Base-by-base conservation (phyloP, 2,329 filamentous ascomycete species). In the Cladophialophora chaetospira region DNA sequence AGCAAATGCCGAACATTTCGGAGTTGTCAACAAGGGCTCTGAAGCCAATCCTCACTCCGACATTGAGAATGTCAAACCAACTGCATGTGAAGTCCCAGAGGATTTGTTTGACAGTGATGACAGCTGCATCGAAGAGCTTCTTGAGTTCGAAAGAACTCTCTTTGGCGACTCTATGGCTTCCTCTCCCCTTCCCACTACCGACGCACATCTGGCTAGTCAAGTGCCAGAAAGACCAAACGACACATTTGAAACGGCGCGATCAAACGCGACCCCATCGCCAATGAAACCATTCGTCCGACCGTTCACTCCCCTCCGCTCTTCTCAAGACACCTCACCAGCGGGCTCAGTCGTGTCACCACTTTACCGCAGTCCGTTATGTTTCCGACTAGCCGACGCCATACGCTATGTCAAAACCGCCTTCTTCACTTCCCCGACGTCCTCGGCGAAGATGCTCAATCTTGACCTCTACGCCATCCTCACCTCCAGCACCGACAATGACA, bases 61-160 rank as follows among this genome's bases (percentile, higher is more conserved):
- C 21, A 26, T 44, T 13, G 42, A 44, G 23, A 44, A 44, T n/a
- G 26, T 23, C 5, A 44, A 9, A 13, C 42, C n/a, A 44, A n/a
- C 42, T 9, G 23, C 5, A 13, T 13, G n/a, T n/a, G 23, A 44
- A 28, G 42, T 25, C 26, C 13, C 28, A 29, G 53, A 56, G 17
- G 53, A 56, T 17, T 29, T 51, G 25, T 43, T 55, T 28, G 36
- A 45, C 28, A 26, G 33, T 15, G 53, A 55, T 21, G 28, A 44
- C 45, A 43, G 11, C 28, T 46, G 11, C 28, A 11, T 44, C 19
- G 35, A 42, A 15, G 46, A 25, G 15, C 35, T 55, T 25, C 46
- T 56, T 4, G 53, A 49, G 15, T 38, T 38, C n/a, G 46, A 46
- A 29, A 45, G 36, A 21, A 19, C 28, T 13, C 29, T 57, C 35